Evolutionary conservation across 1,284 basidiomycete species (phyloP).

Genomic region (Microbotryum scabiosae): DNA sequence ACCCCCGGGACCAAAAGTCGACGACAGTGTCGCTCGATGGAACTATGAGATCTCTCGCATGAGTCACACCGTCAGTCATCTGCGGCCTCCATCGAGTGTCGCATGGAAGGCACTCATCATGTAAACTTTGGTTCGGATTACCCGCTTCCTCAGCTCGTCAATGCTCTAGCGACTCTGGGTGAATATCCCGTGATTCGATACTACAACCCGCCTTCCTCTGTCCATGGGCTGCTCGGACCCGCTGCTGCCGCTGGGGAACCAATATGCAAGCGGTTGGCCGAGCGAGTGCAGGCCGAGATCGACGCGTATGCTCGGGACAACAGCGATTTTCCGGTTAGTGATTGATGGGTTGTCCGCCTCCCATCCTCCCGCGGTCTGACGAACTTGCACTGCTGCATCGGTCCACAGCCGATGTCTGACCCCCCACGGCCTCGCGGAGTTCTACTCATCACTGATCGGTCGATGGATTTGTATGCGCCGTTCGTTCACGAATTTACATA

Average conservation of each 20-base stretch:
- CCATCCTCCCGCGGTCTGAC: conserved; percentile 35
- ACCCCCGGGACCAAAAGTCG: conserved; percentile 52
- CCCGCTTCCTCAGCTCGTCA: conserved; percentile 57
- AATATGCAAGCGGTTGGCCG: conserved; percentile 67
- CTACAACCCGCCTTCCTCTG: conserved; percentile 60
- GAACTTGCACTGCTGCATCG: conserved; percentile 21
- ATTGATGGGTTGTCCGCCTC: not conserved
- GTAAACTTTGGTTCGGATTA: conserved; percentile 25
- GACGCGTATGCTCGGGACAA: conserved; percentile 79
- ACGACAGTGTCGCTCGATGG: conserved; percentile 55
- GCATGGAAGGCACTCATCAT: not conserved
- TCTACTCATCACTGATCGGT: conserved; percentile 85
- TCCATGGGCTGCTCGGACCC: conserved; percentile 78
- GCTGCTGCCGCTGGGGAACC: conserved; percentile 53
- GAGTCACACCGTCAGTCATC: conserved; percentile 40
- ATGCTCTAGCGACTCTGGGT: conserved; percentile 81
- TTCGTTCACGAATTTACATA: conserved; percentile 97
- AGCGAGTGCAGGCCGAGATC: conserved; percentile 67
- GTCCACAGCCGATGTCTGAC: conserved; percentile 52
- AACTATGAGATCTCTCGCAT: conserved; percentile 74
- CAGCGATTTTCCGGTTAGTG: conserved; percentile 69
- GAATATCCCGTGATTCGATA: conserved; percentile 94
- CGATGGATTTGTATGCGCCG: conserved; percentile 86
- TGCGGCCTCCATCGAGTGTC: not conserved
- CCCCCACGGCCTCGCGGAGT: conserved; percentile 64